Conservation (phyloP, 371 early-diverging fungal species). For the Apophysomyces ossiformis region DNA sequence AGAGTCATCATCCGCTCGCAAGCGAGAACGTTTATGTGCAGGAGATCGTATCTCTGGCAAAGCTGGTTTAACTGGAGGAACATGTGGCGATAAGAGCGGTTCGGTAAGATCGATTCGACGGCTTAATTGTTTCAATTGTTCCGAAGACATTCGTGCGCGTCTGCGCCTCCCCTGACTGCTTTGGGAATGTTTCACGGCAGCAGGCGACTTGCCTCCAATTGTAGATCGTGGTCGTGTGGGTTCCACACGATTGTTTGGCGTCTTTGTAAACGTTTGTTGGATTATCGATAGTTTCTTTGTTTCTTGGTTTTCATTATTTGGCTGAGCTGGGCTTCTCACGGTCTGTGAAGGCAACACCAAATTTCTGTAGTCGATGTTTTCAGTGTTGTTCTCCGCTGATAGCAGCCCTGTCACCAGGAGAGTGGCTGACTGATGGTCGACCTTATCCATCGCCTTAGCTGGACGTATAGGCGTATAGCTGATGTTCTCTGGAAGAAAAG, state of each 20-base stretch:
- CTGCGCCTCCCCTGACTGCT: constrained; percentile 11
- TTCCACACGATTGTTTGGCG: constrained; percentile 17
- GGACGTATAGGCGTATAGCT: background rate
- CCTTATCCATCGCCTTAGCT: background rate
- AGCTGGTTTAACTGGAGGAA: background rate
- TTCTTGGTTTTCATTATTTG: background rate
- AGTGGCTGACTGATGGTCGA: background rate
- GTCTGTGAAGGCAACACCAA: background rate
- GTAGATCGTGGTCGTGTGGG: constrained; percentile 13
- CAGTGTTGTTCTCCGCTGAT: constrained; percentile 4
- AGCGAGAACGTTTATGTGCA: background rate
- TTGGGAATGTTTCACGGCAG: constrained; percentile 15
- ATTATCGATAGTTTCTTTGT: constrained; percentile 12
- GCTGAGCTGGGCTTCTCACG: background rate
- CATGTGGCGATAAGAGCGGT: constrained; percentile 8
- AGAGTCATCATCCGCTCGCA: background rate
- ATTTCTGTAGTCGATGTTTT: background rate
- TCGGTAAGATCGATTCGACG: constrained; percentile 46
- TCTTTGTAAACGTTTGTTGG: constrained; percentile 19
- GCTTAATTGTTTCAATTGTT: constrained; percentile 35
- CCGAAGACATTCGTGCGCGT: constrained; percentile 14
- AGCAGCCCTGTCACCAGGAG: background rate
- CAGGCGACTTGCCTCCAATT: constrained; percentile 16
- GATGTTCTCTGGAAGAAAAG: background rate
- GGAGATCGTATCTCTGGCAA: constrained; percentile 4